Evolutionary conservation across 2,329 filamentous ascomycete species (phyloP).

Genomic region (Rhytidhysteron rufulum): DNA sequence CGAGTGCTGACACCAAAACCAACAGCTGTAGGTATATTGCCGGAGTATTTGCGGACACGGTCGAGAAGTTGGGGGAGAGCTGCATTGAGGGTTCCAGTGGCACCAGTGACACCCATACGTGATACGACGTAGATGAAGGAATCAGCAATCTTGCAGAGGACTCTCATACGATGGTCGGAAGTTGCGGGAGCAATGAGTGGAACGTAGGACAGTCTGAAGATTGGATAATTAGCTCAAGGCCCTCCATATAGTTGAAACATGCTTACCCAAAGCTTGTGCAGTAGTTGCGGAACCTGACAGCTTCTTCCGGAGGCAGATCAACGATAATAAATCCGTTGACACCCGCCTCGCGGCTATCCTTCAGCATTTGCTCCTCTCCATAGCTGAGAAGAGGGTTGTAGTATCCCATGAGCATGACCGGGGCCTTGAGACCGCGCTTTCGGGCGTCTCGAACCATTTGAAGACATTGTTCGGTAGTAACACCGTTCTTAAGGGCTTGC

Average conservation of each 20-base stretch:
- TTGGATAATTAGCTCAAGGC: constrained; percentile 10
- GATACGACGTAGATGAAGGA: constrained; percentile 99
- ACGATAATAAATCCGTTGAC: constrained; percentile 97
- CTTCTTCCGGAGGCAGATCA: constrained; percentile 93
- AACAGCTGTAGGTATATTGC: constrained; percentile 83
- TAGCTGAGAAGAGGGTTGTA: constrained; percentile 96
- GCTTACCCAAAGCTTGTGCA: constrained; percentile 72
- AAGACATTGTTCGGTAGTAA: constrained; percentile 75
- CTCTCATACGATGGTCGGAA: constrained; percentile 87
- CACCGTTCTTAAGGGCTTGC: constrained; percentile 79
- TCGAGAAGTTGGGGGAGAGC: constrained; percentile 77
- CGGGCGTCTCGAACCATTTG: constrained; percentile 81
- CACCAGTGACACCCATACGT: constrained; percentile 93
- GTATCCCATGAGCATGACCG: constrained; percentile 96
- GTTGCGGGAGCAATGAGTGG: constrained; percentile 95
- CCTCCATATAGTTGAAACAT: not conserved
- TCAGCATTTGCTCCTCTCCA: constrained; percentile 83
- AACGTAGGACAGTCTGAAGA: constrained; percentile 76
- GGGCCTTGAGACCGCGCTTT: constrained; percentile 70
- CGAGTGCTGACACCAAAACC: constrained; percentile 95
- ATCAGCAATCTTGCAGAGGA: constrained; percentile 93
- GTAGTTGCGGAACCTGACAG: constrained; percentile 81
- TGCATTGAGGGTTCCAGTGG: constrained; percentile 74
- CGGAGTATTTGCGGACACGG: constrained; percentile 88
- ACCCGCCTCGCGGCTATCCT: constrained; percentile 77